These are phyloP conservation scores for Malassezia restricta DNA, from an alignment of 1,284 basidiomycete genomes.

Conservation along the genomic window DNA sequence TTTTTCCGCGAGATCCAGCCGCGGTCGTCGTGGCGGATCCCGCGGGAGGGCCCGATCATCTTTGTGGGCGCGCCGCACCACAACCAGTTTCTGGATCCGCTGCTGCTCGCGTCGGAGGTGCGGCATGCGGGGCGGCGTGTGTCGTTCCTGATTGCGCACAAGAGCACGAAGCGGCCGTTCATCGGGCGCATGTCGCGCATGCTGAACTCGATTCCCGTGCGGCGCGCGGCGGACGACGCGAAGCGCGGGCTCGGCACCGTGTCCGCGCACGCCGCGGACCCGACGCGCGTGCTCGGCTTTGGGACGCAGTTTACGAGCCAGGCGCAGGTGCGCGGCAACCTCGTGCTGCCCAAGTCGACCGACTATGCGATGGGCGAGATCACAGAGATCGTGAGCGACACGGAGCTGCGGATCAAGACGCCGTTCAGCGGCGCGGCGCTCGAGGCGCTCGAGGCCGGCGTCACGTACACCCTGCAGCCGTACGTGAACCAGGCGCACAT, in stretches of 20 bases:
- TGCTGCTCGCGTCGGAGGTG: slow-evolving; percentile 77
- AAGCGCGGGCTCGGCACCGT: slow-evolving; percentile 66
- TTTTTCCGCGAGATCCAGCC: slow-evolving; percentile 93
- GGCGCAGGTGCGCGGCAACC: slow-evolving; percentile 66
- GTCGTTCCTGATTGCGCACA: slow-evolving; percentile 83
- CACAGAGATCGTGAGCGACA: slow-evolving; percentile 77
- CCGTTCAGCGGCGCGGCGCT: slow-evolving; percentile 55
- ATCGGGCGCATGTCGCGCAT: slow-evolving; percentile 72
- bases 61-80: slow-evolving; percentile 94
- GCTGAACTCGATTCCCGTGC: slow-evolving; percentile 68
- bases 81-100: slow-evolving; percentile 93
- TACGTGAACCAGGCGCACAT: slow-evolving; percentile 79
- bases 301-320: slow-evolving; percentile 69
- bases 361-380: slow-evolving; percentile 72
- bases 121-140: slow-evolving; percentile 69
- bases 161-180: slow-evolving; percentile 67
- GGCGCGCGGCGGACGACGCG: slow-evolving; percentile 78
- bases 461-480: slow-evolving; percentile 34
- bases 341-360: slow-evolving; percentile 73
- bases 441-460: slow-evolving; percentile 27
- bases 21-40: slow-evolving; percentile 87
- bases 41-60: slow-evolving; percentile 74
- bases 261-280: slow-evolving; percentile 53
- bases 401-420: slow-evolving; percentile 63
- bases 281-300: slow-evolving; percentile 61